Evolutionary conservation across 208 protist species (phyloP).

Genomic region (Wallacemonas collosoma): DNA sequence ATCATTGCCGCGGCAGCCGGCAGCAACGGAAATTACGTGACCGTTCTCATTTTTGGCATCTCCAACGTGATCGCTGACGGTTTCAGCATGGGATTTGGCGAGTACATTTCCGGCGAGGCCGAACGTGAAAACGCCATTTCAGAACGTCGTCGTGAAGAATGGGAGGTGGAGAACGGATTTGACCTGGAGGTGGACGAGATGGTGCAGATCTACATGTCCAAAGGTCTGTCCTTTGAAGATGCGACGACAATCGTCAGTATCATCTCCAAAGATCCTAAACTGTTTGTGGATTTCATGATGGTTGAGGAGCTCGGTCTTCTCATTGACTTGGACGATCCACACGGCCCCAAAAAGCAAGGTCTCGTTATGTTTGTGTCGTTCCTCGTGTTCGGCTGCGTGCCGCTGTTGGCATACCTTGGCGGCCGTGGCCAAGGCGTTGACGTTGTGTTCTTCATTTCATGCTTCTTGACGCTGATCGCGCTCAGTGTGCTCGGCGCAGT

Average conservation of each 20-base stretch:
- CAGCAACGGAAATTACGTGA: conserved; percentile 78
- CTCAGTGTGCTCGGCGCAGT: conserved; percentile 85
- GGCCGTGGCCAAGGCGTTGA: conserved; percentile 76
- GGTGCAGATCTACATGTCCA: conserved; percentile 94
- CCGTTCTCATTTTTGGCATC: conserved; percentile 92
- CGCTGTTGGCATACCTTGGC: conserved; percentile 85
- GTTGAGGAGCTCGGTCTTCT: conserved; percentile 93
- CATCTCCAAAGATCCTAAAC: conserved; percentile 92
- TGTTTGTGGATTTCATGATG: conserved; percentile 97
- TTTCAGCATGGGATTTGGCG: conserved; percentile 96
- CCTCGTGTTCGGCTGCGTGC: conserved; percentile 90
- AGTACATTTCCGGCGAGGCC: conserved; percentile 92
- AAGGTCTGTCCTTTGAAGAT: conserved; percentile 91
- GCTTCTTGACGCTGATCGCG: conserved; percentile 71
- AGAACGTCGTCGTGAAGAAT: conserved; percentile 92
- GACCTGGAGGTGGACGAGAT: conserved; percentile 95
- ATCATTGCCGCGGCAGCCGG: conserved; percentile 92
- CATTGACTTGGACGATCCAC: conserved; percentile 72
- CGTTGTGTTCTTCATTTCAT: conserved; percentile 77
- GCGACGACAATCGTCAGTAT: conserved; percentile 91
- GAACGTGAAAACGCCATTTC: conserved; percentile 88
- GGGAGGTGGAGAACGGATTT: conserved; percentile 94
- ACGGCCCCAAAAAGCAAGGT: conserved; percentile 86
- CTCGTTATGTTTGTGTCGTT: conserved; percentile 95
- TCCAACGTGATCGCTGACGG: conserved; percentile 95